phyloP scores from a whole-genome alignment of 1,284 basidiomycete genomes.

The Xanthoconium separans region DNA sequence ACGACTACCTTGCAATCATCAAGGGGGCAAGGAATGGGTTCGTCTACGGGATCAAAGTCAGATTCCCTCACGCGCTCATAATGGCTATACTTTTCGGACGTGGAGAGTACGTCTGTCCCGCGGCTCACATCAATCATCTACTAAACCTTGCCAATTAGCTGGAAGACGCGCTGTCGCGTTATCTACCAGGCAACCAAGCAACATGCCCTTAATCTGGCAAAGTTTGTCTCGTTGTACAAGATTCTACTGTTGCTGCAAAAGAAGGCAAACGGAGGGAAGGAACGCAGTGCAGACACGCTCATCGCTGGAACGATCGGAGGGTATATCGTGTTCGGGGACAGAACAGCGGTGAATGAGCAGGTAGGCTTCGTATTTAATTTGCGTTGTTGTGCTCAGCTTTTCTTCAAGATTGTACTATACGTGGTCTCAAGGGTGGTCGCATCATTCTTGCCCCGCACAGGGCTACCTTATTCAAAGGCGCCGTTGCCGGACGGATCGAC shows the following conservation, averaged over 20 bases:
- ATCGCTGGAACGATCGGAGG: constrained; percentile 92
- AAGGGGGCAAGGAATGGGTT: constrained; percentile 96
- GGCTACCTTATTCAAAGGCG: constrained; percentile 42
- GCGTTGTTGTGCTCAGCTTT: constrained; percentile 1
- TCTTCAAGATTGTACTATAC: constrained; percentile 88
- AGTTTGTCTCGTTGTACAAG: constrained; percentile 96
- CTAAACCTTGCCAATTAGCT: constrained; percentile 44
- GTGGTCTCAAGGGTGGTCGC: constrained; percentile 88
- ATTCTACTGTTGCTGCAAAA: constrained; percentile 78
- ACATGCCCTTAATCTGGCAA: constrained; percentile 87
- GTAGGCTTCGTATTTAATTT: constrained; percentile 43
- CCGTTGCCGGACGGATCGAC: constrained; percentile 39
- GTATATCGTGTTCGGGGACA: constrained; percentile 90
- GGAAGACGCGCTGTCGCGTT: constrained; percentile 60
- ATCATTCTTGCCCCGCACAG: constrained; percentile 80
- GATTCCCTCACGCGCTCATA: constrained; percentile 97
- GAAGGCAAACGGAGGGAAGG: constrained; percentile 79
- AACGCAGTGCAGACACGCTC: constrained; percentile 82
- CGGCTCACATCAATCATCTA: background rate
- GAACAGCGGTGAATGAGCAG: constrained; percentile 98
- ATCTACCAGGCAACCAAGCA: constrained; percentile 89
- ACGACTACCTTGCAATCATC: constrained; percentile 88
- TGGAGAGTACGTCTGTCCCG: constrained; percentile 65
- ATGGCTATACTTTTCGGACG: constrained; percentile 97
- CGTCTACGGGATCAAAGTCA: constrained; percentile 90